Conservation (phyloP, 331 rosid genomes). For the Cydonia oblonga region DNA sequence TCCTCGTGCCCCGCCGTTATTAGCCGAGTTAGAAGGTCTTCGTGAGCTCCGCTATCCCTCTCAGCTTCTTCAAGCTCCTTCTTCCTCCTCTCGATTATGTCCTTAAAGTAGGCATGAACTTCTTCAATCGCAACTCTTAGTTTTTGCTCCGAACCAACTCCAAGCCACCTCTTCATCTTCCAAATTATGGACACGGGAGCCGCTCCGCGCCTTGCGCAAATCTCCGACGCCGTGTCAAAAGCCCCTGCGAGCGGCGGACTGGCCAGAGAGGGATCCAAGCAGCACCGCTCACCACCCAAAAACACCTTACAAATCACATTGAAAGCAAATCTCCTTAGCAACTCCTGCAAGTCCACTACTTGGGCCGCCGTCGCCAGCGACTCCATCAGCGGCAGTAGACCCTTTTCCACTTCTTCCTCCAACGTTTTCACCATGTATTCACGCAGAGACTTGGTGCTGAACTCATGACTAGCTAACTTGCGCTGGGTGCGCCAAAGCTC, state of each 20-base stretch:
- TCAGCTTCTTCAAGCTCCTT: constrained; percentile 1
- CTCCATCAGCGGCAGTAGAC: constrained; percentile 45
- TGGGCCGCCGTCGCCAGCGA: constrained; percentile 3
- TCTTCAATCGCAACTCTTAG: constrained; percentile 44
- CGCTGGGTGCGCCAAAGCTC: constrained; percentile 60
- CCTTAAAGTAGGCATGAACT: constrained; percentile 42
- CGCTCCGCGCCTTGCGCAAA: constrained; percentile 59
- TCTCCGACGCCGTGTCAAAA: constrained; percentile 57
- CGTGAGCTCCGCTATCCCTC: background rate
- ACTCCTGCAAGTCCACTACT: constrained; percentile 57
- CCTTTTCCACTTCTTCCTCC: constrained; percentile 35
- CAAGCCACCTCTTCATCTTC: constrained; percentile 68
- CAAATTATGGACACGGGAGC: constrained; percentile 55
- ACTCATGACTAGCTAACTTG: constrained; percentile 60
- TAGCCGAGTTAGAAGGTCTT: constrained; percentile 63
- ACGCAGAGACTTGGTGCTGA: constrained; percentile 38
- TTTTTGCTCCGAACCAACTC: constrained; percentile 59
- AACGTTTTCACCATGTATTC: constrained; percentile 31
- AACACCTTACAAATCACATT: constrained; percentile 50
- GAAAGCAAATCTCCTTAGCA: constrained; percentile 59
- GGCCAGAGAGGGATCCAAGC: constrained; percentile 45
- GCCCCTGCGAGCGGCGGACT: constrained; percentile 34
- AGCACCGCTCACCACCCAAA: constrained; percentile 36
- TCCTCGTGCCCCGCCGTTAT: constrained; percentile 48
- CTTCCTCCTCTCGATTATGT: constrained; percentile 38